Conservation (phyloP, 495 filamentous ascomycete species). For the Hyaloscypha bicolor region DNA sequence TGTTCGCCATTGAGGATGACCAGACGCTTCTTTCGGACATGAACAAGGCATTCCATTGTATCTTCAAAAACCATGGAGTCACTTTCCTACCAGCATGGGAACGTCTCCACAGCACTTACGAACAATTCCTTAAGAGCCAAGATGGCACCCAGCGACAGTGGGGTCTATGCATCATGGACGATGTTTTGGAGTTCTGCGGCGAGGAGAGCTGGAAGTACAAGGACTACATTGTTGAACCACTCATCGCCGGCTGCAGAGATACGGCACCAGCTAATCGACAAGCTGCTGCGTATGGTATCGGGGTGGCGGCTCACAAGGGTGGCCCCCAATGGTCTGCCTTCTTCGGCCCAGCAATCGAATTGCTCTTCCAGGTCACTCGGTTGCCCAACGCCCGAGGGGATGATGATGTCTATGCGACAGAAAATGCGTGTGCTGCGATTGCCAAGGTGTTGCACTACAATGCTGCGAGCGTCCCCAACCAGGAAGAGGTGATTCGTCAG, state of each 20-base stretch:
- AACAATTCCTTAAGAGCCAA: slow-evolving; percentile 75
- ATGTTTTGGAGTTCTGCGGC: slow-evolving; percentile 96
- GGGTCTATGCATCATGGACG: slow-evolving; percentile 98
- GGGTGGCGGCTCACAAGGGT: slow-evolving; percentile 93
- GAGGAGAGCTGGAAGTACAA: slow-evolving; percentile 80
- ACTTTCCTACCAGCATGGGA: slow-evolving; percentile 88
- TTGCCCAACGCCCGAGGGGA: slow-evolving; percentile 80
- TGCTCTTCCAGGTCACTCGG: slow-evolving; percentile 81
- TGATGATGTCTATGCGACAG: slow-evolving; percentile 95
- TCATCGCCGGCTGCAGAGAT: slow-evolving; percentile 82
- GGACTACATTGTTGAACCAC: slow-evolving; percentile 79
- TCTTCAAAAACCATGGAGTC: slow-evolving; percentile 93
- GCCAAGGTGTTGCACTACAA: slow-evolving; percentile 96
- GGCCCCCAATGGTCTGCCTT: slow-evolving; percentile 83
- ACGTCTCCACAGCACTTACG: slow-evolving; percentile 79
- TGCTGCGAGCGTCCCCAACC: slow-evolving; percentile 67
- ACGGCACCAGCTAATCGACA: slow-evolving; percentile 89
- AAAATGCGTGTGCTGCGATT: slow-evolving; percentile 96
- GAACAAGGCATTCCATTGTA: slow-evolving; percentile 99
- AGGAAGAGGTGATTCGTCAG: slow-evolving; percentile 69
- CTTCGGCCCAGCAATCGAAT: slow-evolving; percentile 73
- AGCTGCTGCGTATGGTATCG: slow-evolving; percentile 94
- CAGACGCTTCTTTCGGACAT: slow-evolving; percentile 96
- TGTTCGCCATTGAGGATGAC: slow-evolving; percentile 96
- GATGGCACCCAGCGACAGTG: slow-evolving; percentile 96